phyloP scores from a whole-genome alignment of 2,329 filamentous ascomycete genomes.

The Venturia aucupariae region DNA sequence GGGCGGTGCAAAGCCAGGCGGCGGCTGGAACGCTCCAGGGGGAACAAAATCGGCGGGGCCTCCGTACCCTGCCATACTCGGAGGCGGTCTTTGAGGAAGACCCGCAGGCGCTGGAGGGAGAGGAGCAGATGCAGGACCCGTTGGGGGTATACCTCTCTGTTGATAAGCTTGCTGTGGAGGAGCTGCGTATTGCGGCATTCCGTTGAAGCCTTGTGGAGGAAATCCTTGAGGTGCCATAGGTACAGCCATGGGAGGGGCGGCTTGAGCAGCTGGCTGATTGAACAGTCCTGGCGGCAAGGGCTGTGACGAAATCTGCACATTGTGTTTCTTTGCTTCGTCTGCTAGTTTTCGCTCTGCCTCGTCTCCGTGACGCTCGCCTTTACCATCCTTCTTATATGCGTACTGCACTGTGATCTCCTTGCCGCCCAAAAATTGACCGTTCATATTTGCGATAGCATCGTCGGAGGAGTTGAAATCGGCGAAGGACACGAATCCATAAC shows the following conservation, averaged over 20 bases:
- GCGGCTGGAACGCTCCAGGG: constrained; percentile 29
- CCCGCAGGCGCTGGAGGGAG: constrained; percentile 52
- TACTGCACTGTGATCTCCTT: constrained; percentile 96
- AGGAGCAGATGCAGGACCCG: constrained; percentile 32
- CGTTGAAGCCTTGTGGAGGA: constrained; percentile 6
- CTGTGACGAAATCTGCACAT: constrained; percentile 74
- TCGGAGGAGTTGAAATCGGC: constrained; percentile 90
- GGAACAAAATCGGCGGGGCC: constrained; percentile 43
- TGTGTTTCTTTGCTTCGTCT: constrained; percentile 86
- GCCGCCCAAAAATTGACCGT: constrained; percentile 93
- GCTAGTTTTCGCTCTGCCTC: constrained; percentile 87
- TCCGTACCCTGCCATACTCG: constrained; percentile 57
- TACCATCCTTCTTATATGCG: constrained; percentile 98
- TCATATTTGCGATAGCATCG: constrained; percentile 83
- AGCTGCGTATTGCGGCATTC: not conserved
- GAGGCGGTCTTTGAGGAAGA: constrained; percentile 60
- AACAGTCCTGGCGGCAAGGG: constrained; percentile 67
- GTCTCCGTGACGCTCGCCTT: constrained; percentile 92
- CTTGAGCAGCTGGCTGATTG: constrained; percentile 21
- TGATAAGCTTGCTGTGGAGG: constrained; percentile 25
- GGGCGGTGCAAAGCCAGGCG: constrained; percentile 19
- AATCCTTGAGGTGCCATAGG: constrained; percentile 18
- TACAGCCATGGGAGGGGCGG: constrained; percentile 2
- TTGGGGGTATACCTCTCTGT: constrained; percentile 31
- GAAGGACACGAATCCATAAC: constrained; percentile 93